Conservation (phyloP, 208 protist genomes). For the Trypanosoma brucei region DNA sequence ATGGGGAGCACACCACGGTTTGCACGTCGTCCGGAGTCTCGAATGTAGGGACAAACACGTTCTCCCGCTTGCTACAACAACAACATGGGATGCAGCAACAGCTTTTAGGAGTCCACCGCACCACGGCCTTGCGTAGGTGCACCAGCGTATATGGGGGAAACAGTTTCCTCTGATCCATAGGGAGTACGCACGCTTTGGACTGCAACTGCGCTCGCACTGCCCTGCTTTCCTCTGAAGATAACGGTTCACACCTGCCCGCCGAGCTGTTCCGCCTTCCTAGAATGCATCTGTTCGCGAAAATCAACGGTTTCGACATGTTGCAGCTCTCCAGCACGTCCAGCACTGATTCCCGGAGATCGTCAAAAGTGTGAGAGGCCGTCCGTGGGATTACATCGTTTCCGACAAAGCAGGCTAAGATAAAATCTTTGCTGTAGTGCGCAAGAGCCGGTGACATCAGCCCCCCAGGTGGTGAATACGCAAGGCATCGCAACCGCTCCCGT, state of each 20-base stretch:
- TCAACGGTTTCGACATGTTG: constrained; percentile 46
- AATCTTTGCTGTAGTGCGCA: constrained; percentile 59
- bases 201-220: constrained; percentile 39
- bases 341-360: constrained; percentile 64
- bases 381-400: constrained; percentile 84
- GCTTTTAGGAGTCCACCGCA: constrained; percentile 1
- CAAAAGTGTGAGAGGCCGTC: constrained; percentile 72
- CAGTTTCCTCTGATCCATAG: constrained; percentile 25
- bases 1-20: constrained; percentile 53
- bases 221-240: constrained; percentile 23
- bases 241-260: constrained; percentile 23
- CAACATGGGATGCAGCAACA: constrained; percentile 19
- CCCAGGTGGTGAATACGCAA: constrained; percentile 81
- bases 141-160: constrained; percentile 64
- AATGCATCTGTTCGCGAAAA: constrained; percentile 53
- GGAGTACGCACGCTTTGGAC: constrained; percentile 14
- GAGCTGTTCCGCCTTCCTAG: constrained; percentile 22
- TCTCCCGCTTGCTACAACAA: constrained; percentile 30
- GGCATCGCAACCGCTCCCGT: constrained; percentile 53
- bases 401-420: constrained; percentile 58
- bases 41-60: constrained; percentile 62
- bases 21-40: constrained; percentile 56
- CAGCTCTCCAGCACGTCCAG: constrained; percentile 66
- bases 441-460: constrained; percentile 60
- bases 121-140: constrained; percentile 65